Percentiles rank a stretch among this genome's conserved stretches.
phyloP scores from a whole-genome alignment of 2,329 filamentous ascomycete species.

The Colletotrichum graminicola region DNA sequence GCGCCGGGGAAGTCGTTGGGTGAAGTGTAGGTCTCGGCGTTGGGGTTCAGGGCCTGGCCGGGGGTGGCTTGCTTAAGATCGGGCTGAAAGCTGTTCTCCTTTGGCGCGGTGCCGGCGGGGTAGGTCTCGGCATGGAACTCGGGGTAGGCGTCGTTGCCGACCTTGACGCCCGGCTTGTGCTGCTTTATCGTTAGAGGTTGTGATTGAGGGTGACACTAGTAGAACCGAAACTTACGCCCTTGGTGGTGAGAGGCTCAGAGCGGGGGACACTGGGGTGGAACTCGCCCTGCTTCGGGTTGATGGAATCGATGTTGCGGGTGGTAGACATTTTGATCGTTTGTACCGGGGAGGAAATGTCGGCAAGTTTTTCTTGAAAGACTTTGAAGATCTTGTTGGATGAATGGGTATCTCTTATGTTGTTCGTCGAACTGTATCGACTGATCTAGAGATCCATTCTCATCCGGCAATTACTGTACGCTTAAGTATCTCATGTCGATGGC shows the following conservation, averaged over 20 bases:
- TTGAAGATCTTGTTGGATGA: background rate
- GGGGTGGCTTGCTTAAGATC: slow-evolving; percentile 50
- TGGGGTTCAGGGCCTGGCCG: slow-evolving; percentile 50
- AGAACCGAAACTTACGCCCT: slow-evolving; percentile 62
- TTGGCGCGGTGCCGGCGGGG: slow-evolving; percentile 73
- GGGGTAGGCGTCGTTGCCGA: slow-evolving; percentile 68
- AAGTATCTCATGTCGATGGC: background rate
- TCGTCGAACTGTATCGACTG: background rate
- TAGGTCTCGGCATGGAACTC: slow-evolving; percentile 74
- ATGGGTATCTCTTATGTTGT: background rate
- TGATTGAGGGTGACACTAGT: background rate
- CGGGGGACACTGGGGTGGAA: slow-evolving; percentile 65
- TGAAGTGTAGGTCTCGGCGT: slow-evolving; percentile 47
- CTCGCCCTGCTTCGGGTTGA: slow-evolving; percentile 64
- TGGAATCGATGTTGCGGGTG: slow-evolving; percentile 62
- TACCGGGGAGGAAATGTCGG: background rate
- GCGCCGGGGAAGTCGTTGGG: slow-evolving; percentile 57
- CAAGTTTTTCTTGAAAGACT: too few species aligned
- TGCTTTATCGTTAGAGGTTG: slow-evolving; percentile 50
- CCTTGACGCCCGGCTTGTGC: slow-evolving; percentile 73
- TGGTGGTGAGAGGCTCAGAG: slow-evolving; percentile 64
- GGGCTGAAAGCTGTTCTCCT: slow-evolving; percentile 55
- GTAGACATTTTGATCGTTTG: slow-evolving; percentile 54
- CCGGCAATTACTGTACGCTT: background rate
- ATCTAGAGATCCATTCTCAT: accelerated